Conservation (phyloP, 2,329 filamentous ascomycete genomes). For the Ceratocystis lukuohia region DNA sequence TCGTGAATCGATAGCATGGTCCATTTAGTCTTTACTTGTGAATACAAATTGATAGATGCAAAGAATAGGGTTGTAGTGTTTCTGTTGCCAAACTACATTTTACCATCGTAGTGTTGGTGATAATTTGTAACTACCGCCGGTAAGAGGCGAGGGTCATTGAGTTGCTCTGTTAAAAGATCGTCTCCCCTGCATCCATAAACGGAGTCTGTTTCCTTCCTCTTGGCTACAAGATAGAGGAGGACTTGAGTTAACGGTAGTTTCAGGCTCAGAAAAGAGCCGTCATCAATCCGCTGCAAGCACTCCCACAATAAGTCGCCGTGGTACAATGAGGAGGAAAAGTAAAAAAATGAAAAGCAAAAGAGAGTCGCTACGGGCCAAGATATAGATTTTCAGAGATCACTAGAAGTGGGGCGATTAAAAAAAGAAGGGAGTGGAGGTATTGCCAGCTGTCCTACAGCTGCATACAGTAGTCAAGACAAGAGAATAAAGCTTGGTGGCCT, state of each 20-base stretch:
- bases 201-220: slow-evolving; percentile 43
- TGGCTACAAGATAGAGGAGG: slow-evolving; percentile 60
- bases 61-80: neutral
- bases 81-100: neutral
- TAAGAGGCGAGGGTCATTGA: slow-evolving; percentile 56
- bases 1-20: too few species aligned
- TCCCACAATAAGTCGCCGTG: slow-evolving; percentile 58
- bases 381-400: slow-evolving; percentile 20
- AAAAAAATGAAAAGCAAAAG: slow-evolving; percentile 25
- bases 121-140: slow-evolving; percentile 54
- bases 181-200: slow-evolving; percentile 61
- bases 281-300: slow-evolving; percentile 39
- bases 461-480: neutral
- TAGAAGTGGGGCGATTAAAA: slow-evolving; percentile 4
- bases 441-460: neutral
- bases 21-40: neutral
- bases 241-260: slow-evolving; percentile 40
- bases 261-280: slow-evolving; percentile 5
- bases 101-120: neutral
- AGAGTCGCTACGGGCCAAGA: slow-evolving; percentile 21
- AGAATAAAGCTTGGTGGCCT: slow-evolving; percentile 24
- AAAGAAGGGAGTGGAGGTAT: too few species aligned
- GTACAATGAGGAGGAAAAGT: slow-evolving; percentile 46
- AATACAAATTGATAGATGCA: neutral
- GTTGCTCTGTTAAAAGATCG: slow-evolving; percentile 27